Base-by-base conservation (phyloP, 2,329 filamentous ascomycete genomes). In the Delphinella strobiligena region DNA sequence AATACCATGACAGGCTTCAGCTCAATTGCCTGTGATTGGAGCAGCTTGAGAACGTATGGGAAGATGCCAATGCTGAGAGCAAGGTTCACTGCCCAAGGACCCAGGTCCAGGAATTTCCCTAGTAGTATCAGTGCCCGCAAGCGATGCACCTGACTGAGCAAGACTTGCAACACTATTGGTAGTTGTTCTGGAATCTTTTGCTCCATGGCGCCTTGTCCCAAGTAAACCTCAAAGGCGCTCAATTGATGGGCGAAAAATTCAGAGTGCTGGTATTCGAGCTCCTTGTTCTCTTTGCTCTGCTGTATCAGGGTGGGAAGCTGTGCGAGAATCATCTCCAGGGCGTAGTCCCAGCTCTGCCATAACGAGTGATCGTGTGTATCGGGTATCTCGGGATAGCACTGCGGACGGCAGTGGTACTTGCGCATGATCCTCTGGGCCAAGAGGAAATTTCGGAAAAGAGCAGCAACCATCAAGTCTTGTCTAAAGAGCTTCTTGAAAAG, bases 1-100 rank as follows among this genome's bases (percentile, higher is more conserved):
- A 96, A 98, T 4, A 98, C 88, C 91, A 98, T 96, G 44, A 96
- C 88, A 0, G 91, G 89, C 55, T 96, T 96, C 45, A 98, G 66
- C 60, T 98, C 91, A 34, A 86, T 75, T 0, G 91, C 91, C 34
- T 93, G 89, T 4, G 91, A 96, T 59, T 98, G 91, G 14, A 98
- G 68, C 18, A 98, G 69, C 62, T 98, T 98, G 24, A 98, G 67
- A n/a, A 98, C 91, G 55, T 98, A 98, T 0, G 91, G 91, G 60
- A 98, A 98, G 46, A 98, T 98, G 17, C 91, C 91, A 45, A 98
- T 98, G 60, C 88, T 95, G 12, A 98, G 71, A 12, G 91, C 91
- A 31, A 98, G 75, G 58, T 96, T 91, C n/a, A 98, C 91, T 19
- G 91, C 93, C 91, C 91, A 98, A 1, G 91, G 91, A 0, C 91